Evolutionary conservation across 768 basidiomycete species (phyloP), one percentile per base, ranked within the genome.

Genomic region (Termitomyces sp.): DNA sequence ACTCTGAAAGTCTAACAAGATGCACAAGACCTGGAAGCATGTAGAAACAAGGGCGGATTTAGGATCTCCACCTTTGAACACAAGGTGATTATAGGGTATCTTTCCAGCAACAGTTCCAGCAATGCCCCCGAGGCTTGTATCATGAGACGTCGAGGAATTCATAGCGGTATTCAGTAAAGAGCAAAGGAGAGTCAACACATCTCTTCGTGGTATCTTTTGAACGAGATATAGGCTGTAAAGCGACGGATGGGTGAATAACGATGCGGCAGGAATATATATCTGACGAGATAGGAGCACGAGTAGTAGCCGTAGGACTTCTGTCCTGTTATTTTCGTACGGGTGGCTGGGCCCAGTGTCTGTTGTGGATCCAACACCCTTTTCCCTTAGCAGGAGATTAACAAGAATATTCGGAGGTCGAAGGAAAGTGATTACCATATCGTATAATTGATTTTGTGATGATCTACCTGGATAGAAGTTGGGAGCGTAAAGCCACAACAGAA

Each of bases 401-500:
- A n/a, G 10, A 4, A 9, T 43, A 26, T 7, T 26, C 6, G n/a
- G 26, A 19, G 50, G 41, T 38, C 7, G 10, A 11, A 14, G 15
- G 1, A 17, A 38, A 21, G 44, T 33, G 69, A 87, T 58, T 68
- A 92, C 92, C 93, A 96, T 54, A 95, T 95, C 23, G 89, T 76
- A 75, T 94, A 89, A 67, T 88, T 86, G 45, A 94, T 86, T 67
- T 91, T 89, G 68, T 91, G 83, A 63, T 87, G 86, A 65, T 89
- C 86, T 48, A 85, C 80, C 67, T 91, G 87, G 45, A 89, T 75
- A 68, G 82, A 83, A 30, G 79, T 80, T 9, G 96, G 91, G 9
- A 98, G 73, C 0, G 94, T 96, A 64, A 98, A 97, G 12, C 92
- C 94, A 63, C 92, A 95, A 67, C 93, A 94, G 69, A 96, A 98